Conservation (phyloP, 1,139 yeast species). For the Taphrina communis region DNA sequence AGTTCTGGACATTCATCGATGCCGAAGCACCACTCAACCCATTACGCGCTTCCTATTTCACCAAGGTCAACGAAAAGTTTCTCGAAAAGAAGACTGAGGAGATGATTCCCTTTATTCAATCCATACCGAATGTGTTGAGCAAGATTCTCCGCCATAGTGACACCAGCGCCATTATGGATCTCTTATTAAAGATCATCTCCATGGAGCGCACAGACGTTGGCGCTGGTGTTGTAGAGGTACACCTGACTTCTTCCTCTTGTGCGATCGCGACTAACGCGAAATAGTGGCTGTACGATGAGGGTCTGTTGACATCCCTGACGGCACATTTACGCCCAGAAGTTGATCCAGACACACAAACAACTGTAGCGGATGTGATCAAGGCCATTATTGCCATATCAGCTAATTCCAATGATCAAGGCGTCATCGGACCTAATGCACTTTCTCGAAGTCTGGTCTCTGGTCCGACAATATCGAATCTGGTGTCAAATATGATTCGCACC, state of each 20-base stretch:
- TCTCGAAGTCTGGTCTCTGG: slow-evolving; percentile 86
- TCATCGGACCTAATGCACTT: slow-evolving; percentile 94
- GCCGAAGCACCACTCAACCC: slow-evolving; percentile 69
- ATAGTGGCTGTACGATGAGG: slow-evolving; percentile 43
- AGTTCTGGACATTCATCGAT: slow-evolving; percentile 81
- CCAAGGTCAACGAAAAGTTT: slow-evolving; percentile 91
- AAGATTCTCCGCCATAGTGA: slow-evolving; percentile 78
- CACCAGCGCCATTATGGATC: slow-evolving; percentile 86
- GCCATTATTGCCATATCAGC: slow-evolving; percentile 94
- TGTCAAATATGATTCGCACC: slow-evolving; percentile 74
- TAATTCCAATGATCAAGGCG: slow-evolving; percentile 80
- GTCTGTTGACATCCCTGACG: slow-evolving; percentile 38
- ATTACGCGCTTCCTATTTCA: slow-evolving; percentile 81
- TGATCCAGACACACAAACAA: slow-evolving; percentile 68
- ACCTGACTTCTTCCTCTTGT: neutral
- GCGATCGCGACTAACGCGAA: neutral
- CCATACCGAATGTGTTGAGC: slow-evolving; percentile 67
- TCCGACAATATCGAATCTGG: slow-evolving; percentile 67
- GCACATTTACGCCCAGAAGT: slow-evolving; percentile 40
- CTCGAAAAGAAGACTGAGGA: slow-evolving; percentile 89
- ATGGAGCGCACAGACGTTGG: slow-evolving; percentile 71
- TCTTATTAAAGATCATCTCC: slow-evolving; percentile 73
- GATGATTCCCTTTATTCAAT: slow-evolving; percentile 72
- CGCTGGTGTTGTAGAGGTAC: slow-evolving; percentile 61
- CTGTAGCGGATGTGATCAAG: slow-evolving; percentile 93